Base-by-base conservation (phyloP, 2,329 filamentous ascomycete genomes). In the Penicillium sp. region DNA sequence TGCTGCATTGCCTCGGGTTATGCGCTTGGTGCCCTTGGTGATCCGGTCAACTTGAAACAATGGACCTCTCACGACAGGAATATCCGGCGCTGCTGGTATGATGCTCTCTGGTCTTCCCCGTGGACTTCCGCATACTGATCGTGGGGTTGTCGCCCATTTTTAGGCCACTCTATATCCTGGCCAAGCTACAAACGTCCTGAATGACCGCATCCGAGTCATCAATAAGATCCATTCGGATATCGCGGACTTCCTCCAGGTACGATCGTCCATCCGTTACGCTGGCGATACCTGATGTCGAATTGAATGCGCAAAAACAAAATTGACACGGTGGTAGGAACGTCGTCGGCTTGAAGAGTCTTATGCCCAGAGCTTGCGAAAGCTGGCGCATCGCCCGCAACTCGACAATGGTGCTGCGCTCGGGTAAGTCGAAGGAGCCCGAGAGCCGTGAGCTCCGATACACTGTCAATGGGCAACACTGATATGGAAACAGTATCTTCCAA, bases 231-330 rank as follows among this genome's bases (percentile, higher is more conserved):
- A 99, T 74, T 76, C 80, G 63, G 90, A 96, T 70, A 90, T 99
- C 67, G 93, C 93, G 72, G 93, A 97, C 76, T 99, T 93, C 90
- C 82, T 99, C 57, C 88, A 93, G 86, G 92, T 96, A 85, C 74
- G 75, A 61, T 49, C 49, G 33, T 34, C 46, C 44, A 12, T 33
- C 41, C 41, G n/a, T 23, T 42, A 29, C 45, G 39, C 46, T 42
- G 23, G 31, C 36, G 21, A 43, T 34, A 23, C 46, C 45, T 8
- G 13, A 13, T 39, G 36, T 42, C 55, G 51, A 43, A 59, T 54
- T 55, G 43, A 36, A 49, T 54, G n/a, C 47, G 47, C 16, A 39
- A 28, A 47, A 34, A 57, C 54, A 48, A 18, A 49, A 12, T 50
- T 58, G 47, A 58, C 39, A 50, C 45, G 36, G 21, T 21, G 38